Evolutionary conservation across 2,329 filamentous ascomycete genomes (phyloP).

Genomic region (Penicillium sp.): DNA sequence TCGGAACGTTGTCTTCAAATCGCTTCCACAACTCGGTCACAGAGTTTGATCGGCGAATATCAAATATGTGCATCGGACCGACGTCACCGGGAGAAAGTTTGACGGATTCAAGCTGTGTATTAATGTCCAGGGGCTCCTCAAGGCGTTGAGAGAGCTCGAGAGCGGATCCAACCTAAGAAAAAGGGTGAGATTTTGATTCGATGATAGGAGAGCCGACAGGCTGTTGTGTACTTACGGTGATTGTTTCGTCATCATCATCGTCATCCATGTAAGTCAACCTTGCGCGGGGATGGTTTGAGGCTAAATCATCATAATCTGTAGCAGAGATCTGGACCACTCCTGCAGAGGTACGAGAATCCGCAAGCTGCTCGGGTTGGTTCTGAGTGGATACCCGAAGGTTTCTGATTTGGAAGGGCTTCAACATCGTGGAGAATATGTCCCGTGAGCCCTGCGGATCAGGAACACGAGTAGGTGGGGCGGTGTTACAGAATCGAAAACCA

Average conservation of each 20-base stretch:
- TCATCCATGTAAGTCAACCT: conserved; percentile 47
- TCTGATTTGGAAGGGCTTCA: conserved; percentile 44
- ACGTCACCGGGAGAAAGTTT: conserved; percentile 15
- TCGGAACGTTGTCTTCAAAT: conserved; percentile 23
- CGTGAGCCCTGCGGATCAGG: conserved; percentile 3
- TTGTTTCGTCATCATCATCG: conserved; percentile 48
- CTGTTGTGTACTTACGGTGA: conserved; percentile 38
- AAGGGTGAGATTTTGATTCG: conserved; percentile 14
- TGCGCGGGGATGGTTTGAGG: conserved; percentile 41
- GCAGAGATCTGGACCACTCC: conserved; percentile 43
- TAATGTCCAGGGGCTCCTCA: conserved; percentile 38
- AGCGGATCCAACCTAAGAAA: conserved; percentile 45
- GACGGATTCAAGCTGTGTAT: conserved; percentile 8
- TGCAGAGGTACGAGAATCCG: conserved; percentile 14
- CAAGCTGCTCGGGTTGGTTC: conserved; percentile 1
- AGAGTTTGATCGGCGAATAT: conserved; percentile 43
- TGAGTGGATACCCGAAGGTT: conserved; percentile 29
- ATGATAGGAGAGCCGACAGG: no score
- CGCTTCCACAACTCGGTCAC: conserved; percentile 41
- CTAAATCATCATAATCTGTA: conserved; percentile 44
- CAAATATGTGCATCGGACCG: conserved; percentile 46
- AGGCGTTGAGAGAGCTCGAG: conserved; percentile 48
- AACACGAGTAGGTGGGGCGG: conserved; percentile 9
- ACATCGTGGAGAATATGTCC: conserved; percentile 26
- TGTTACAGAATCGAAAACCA: conserved; percentile 8